Evolutionary conservation across 768 basidiomycete genomes (phyloP), one percentile per base, ranked within the genome.

Genomic region (Cantharellus cinnabarinus): DNA sequence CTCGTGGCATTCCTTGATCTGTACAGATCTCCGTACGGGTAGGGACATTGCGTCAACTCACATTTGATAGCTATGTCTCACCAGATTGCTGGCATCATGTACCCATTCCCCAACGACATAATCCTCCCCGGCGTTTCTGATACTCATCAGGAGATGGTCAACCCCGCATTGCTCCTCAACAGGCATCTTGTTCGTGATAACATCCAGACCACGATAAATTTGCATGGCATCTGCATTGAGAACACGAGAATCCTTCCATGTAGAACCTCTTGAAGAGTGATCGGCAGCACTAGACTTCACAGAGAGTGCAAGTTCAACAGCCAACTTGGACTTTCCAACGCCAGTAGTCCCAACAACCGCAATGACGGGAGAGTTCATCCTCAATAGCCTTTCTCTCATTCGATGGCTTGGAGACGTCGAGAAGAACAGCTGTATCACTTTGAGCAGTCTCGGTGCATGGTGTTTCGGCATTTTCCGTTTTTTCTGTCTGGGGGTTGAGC

Each of bases 191-290:
- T 98, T 98, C 37, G 94, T 98, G 65, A 97, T 82, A 56, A 93
- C 73, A 69, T 95, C 85, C 69, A 98, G 77, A 0, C 94, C 94
- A 15, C 75, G 74, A 69, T 97, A 98, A 7, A 90, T 82, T 69
- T 99, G 95, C 94, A 99, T 97, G 7, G 94, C 81, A 70, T 99
- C 95, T 5, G 93, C 89, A 67, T 97, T 98, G 67, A 99, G 82
- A 64, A 98, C 77, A 66, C 81, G 79, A 4, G 81, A 83, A 7
- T 80, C 79, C 10, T 69, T 70, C 76, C 80, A 83, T 52, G 69
- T 71, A 29, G 1, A 29, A 29, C 20, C 20, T 29, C 20, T 29
- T 29, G 20, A 29, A 38, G 63, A 64, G 48, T 65, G 59, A 35
- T 57, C n/a, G 41, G 63, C 5, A 20, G 7, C 40, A 54, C 55